Percentiles rank a stretch among this genome's conserved stretches.
phyloP scores from a whole-genome alignment of 495 filamentous ascomycete genomes.

The Rostrohypoxylon terebratum region DNA sequence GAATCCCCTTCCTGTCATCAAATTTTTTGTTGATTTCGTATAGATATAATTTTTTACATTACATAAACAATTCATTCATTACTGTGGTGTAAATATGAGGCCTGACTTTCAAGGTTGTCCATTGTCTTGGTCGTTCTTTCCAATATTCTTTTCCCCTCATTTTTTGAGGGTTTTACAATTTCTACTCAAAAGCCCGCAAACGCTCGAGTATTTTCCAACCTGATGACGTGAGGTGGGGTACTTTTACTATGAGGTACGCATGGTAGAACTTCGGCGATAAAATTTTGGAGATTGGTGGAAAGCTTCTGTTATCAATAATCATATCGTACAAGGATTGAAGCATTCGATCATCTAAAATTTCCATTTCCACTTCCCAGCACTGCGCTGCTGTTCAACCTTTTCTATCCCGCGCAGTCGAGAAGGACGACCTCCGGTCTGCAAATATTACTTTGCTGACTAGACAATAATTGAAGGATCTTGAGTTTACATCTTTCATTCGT shows the following conservation, averaged over 20 bases:
- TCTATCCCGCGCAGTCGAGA: conserved; percentile 19
- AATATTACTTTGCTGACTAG: conserved; percentile 12
- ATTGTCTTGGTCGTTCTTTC: neutral
- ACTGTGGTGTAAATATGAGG: neutral
- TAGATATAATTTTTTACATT: neutral
- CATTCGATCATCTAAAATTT: conserved; percentile 33
- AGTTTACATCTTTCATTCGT: conserved; percentile 1
- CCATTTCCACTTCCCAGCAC: conserved; percentile 11
- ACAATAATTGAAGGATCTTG: neutral
- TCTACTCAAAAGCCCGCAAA: neutral
- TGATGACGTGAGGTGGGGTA: conserved; percentile 15
- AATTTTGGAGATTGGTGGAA: conserved; percentile 31
- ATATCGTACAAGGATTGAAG: conserved; percentile 25
- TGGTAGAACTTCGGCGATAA: conserved; percentile 37
- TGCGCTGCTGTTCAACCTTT: conserved; percentile 20
- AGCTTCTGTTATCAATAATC: neutral
- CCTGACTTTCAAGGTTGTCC: neutral
- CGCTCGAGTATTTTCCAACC: neutral
- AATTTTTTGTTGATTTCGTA: neutral
- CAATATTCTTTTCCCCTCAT: neutral
- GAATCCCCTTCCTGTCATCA: conserved; percentile 16
- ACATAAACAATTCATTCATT: too few species aligned
- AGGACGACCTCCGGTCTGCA: conserved; percentile 23
- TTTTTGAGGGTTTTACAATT: neutral
- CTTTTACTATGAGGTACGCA: conserved; percentile 21